Evolutionary conservation across 805 yeast genomes (phyloP).

Genomic region (Clavispora asparagi): DNA sequence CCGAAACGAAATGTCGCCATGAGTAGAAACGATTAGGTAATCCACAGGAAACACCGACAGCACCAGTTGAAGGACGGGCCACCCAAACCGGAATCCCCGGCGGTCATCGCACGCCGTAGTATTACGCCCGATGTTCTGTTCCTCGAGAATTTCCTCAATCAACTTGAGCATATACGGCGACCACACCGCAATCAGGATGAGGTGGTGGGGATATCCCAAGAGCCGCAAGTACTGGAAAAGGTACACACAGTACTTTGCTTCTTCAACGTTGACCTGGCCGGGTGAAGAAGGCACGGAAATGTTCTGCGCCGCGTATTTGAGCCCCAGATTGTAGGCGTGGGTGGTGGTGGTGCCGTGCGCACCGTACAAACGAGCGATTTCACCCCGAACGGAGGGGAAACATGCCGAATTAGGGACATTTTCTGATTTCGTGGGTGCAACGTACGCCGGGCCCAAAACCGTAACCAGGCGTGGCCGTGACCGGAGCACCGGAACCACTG

Average conservation of each 20-base stretch:
- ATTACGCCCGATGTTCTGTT: conserved; percentile 17
- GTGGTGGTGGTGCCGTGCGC: neutral
- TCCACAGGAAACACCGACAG: conserved; percentile 2
- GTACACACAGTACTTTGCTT: conserved; percentile 45
- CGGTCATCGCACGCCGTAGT: conserved; percentile 2
- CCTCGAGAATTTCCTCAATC: conserved; percentile 34
- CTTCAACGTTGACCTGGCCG: conserved; percentile 10
- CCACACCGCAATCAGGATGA: conserved; percentile 38
- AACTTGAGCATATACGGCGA: conserved; percentile 37
- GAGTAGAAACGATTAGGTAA: conserved; percentile 7
- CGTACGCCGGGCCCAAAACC: neutral
- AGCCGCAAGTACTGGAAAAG: conserved; percentile 43
- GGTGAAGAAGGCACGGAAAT: conserved; percentile 5
- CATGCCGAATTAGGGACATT: too few relatives aligned
- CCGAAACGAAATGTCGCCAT: conserved; percentile 2
- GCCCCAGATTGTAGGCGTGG: conserved; percentile 3
- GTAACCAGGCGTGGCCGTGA: neutral
- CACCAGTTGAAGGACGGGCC: conserved; percentile 8
- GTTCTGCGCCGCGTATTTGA: conserved; percentile 5
- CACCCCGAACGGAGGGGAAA: neutral
- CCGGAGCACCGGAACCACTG: neutral
- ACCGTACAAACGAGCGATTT: neutral
- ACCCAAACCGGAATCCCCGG: conserved; percentile 1
- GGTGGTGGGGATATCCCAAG: conserved; percentile 34
- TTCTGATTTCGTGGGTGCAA: neutral